Evolutionary conservation across 768 basidiomycete species (phyloP).

Genomic region (Podaxis sp.): DNA sequence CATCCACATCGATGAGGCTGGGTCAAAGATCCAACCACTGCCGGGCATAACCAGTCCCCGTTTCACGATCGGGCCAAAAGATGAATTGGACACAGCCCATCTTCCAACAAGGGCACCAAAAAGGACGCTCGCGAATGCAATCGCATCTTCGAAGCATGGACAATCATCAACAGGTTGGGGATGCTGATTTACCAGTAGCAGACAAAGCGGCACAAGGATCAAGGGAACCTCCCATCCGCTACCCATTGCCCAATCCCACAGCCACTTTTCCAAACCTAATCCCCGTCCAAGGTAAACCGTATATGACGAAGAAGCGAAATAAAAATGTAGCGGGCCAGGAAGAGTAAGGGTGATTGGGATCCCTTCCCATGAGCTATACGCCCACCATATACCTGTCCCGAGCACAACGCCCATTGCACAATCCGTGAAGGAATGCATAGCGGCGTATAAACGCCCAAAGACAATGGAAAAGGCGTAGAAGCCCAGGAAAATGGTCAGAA

Average conservation of each 20-base stretch:
- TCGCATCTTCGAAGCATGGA: constrained; percentile 97
- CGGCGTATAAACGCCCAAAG: constrained; percentile 79
- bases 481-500: constrained; percentile 42
- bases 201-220: constrained; percentile 56
- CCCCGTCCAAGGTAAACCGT: constrained; percentile 36
- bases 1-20: constrained; percentile 28
- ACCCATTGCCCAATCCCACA: constrained; percentile 33
- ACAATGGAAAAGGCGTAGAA: constrained; percentile 72
- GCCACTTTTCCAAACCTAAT: constrained; percentile 31
- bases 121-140: constrained; percentile 85
- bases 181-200: constrained; percentile 82
- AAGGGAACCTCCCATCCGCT: constrained; percentile 59
- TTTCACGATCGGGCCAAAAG: constrained; percentile 29
- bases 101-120: constrained; percentile 68
- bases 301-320: constrained; percentile 13
- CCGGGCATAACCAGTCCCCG: constrained; percentile 53
- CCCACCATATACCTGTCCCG: constrained; percentile 71
- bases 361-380: constrained; percentile 42
- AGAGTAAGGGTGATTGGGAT: constrained; percentile 31
- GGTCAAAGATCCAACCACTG: constrained; percentile 39
- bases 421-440: constrained; percentile 86
- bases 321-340: constrained; percentile 23
- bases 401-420: constrained; percentile 61
- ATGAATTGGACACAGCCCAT: constrained; percentile 57
- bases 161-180: constrained; percentile 96